Base-by-base conservation (phyloP, 768 basidiomycete species). In the Tylopilus cervinicoccineus region DNA sequence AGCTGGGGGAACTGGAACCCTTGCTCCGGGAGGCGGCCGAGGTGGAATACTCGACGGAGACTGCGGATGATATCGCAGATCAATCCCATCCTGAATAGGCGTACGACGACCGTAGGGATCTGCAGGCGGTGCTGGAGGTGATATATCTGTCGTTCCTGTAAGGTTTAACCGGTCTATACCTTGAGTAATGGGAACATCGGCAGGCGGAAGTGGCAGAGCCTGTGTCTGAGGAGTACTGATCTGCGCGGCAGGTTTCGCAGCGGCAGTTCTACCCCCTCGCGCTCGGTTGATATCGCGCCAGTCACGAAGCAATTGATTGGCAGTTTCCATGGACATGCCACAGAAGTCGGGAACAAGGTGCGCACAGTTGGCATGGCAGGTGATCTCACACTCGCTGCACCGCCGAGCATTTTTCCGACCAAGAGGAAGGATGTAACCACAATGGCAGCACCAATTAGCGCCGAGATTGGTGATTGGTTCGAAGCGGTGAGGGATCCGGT, bases 251-350 rank as follows among this genome's bases (percentile, higher is more conserved):
- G 68, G 68, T 50, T 71, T 71, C 53, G 78, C 50, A 42, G 65
- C 22, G 20, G 36, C 54, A 53, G 70, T 60, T 59, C 63, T 78
- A 47, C 76, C 76, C 27, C 72, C 75, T 63, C 86, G 80, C 62
- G 71, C 70, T 58, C 76, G 78, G 67, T 97, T 94, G 72, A 96
- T 96, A 62, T 91, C 88, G 45, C 88, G 84, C 79, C 90, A 85
- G 67, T 93, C 87, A 43, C 86, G 82, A 43, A 99, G 78, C 17
- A 99, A 77, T 60, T 86, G 83, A 66, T 97, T 97, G 40, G 96
- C 95, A 31, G 91, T 95, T 70, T 97, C 95, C 95, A 98, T 98
- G 31, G 93, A 93, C 94, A 99, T 97, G 36, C 96, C 96, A 62
- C 96, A 99, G 70, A 99, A 98, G 70, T 99, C 95, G 50, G 96